A percentile compares a stretch with the other conserved stretches of the same genome.
These are phyloP conservation scores for Fusarium liriodendri DNA, from an alignment of 2,329 filamentous ascomycete species.

Conservation along the genomic window DNA sequence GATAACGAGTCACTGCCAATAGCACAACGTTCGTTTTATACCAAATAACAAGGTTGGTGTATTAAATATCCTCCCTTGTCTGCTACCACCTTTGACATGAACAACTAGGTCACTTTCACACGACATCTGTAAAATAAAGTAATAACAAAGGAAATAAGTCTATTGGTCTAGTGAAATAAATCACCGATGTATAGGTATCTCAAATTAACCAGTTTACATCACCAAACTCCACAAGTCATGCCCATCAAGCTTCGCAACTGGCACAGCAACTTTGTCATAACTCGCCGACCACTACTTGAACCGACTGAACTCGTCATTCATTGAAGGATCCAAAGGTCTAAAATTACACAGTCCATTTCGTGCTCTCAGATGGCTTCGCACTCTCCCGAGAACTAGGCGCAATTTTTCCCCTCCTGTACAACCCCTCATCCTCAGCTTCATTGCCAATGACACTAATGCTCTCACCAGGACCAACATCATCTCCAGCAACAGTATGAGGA, in stretches of 20 bases:
- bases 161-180: not conserved
- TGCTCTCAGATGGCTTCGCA: not conserved
- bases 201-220: not conserved
- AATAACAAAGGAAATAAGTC: not conserved
- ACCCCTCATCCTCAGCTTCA: not conserved
- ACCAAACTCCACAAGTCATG: not conserved
- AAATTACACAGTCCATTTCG: not conserved
- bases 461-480: not conserved
- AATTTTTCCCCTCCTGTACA: not conserved
- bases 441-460: not conserved
- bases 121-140: not conserved
- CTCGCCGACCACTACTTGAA: not conserved
- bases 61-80: not conserved
- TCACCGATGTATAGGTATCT: not conserved
- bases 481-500: not conserved
- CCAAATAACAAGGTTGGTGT: not conserved
- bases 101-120: not conserved
- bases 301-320: not conserved
- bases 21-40: rapidly evolving
- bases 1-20: not conserved
- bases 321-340: not conserved
- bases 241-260: not conserved
- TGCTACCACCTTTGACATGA: not conserved
- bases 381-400: not conserved
- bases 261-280: not conserved